Base-by-base conservation (phyloP, 2,329 filamentous ascomycete species). In the Xylariaceae sp. region DNA sequence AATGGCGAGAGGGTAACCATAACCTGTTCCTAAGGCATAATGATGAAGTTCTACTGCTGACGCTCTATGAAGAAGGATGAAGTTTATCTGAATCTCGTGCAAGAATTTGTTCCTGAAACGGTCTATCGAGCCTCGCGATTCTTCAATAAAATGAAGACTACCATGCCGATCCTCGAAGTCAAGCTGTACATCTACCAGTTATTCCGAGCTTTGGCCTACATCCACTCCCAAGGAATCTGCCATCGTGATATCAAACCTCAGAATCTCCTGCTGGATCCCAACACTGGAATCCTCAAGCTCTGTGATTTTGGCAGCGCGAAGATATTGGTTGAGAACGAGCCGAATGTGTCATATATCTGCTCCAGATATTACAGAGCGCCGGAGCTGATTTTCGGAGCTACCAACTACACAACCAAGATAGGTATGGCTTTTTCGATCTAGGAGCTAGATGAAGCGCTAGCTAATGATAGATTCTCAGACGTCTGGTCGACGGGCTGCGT, bases 61-160 rank as follows among this genome's bases (percentile, higher is more conserved):
- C 58, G 22, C 28, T 39, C 13, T 28, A 42, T 57, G 42, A 61
- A 94, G 89, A 93, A 97, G 79, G 94, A 99, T 73, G 94, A 99
- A 76, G 94, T 99, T 36, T 99, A 97, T 73, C 86, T 99, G 62
- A 99, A 99, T 69, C 82, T 99, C 56, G 93, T 99, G 47, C 90
- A 97, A 72, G 94, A 99, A 72, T 99, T 91, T 66, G 94, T 99
- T 45, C 94, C 94, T 46, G 94, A 99, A 78, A 99, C 94, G 12
- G 94, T 99, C 47, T 99, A 99, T 74, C 87, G 94, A 67, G 94
- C 94, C 41, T 97, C 94, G 59, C 87, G 94, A 66, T 97, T 97
- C 77, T 99, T 99, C 82, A 97, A 95, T 82, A 99, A 99, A 80
- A 88, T 97, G 87, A 99, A 97, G 85, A 96, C 92, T 6, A 97